Conservation (phyloP, 208 protist genomes). For the Trypanosoma boissoni region DNA sequence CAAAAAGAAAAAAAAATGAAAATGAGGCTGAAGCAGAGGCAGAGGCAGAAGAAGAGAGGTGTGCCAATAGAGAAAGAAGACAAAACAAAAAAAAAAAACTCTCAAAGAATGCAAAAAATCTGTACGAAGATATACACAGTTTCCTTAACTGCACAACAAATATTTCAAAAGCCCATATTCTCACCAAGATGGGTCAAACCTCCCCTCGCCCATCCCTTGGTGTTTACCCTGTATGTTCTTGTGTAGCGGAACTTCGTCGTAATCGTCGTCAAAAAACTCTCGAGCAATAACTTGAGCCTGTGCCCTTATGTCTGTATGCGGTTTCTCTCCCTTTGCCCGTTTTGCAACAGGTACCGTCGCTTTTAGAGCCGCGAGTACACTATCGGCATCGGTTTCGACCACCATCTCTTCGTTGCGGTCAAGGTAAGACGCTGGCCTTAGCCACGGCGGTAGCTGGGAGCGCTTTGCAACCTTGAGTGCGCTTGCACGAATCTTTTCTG, state of each 20-base stretch:
- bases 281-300: slow-evolving; percentile 41
- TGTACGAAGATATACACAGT: too few species aligned
- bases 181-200: too few species aligned
- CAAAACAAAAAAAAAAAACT: too few species aligned
- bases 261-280: slow-evolving; percentile 67
- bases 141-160: too few species aligned
- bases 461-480: slow-evolving; percentile 72
- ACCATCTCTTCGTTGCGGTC: background rate
- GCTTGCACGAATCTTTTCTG: slow-evolving; percentile 35
- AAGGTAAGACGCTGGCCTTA: slow-evolving; percentile 28
- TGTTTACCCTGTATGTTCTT: too few species aligned
- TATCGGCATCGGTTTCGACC: background rate
- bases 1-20: too few species aligned
- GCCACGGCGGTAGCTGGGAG: slow-evolving; percentile 75
- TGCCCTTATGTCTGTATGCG: slow-evolving; percentile 19
- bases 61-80: too few species aligned
- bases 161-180: too few species aligned
- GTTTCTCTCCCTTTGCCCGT: background rate
- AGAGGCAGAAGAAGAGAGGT: too few species aligned
- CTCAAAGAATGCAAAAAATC: too few species aligned
- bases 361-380: background rate
- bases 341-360: background rate
- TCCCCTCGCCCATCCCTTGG: too few species aligned
- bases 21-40: too few species aligned
- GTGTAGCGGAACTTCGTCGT: slow-evolving; percentile 50